Evolutionary conservation across 1,139 yeast genomes (phyloP).

Genomic region (Geotrichum klebahnii): DNA sequence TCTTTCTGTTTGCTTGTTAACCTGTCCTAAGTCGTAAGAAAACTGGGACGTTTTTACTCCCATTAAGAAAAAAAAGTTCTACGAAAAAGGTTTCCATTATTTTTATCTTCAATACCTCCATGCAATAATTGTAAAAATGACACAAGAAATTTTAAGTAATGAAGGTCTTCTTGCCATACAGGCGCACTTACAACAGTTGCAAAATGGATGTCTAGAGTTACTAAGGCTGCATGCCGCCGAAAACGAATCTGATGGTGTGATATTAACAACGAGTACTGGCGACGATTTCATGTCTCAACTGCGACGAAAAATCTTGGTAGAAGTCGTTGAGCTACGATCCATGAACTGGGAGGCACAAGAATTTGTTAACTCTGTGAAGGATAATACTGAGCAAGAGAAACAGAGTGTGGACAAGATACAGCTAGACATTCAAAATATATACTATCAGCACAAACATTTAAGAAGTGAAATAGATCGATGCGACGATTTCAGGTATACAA

Average conservation of each 20-base stretch:
- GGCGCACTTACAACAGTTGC: slow-evolving; percentile 15
- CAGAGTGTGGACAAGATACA: slow-evolving; percentile 33
- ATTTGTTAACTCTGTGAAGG: slow-evolving; percentile 26
- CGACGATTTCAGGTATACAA: slow-evolving; percentile 26
- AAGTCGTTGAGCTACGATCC: slow-evolving; percentile 30
- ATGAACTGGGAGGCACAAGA: slow-evolving; percentile 32
- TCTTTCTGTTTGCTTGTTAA: not conserved
- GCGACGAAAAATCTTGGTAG: slow-evolving; percentile 27
- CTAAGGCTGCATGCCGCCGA: slow-evolving; percentile 1
- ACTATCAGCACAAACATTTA: slow-evolving; percentile 37
- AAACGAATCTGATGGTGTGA: not conserved
- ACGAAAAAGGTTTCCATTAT: not conserved
- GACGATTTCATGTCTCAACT: slow-evolving; percentile 13
- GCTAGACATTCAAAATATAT: slow-evolving; percentile 36
- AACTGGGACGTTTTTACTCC: not conserved
- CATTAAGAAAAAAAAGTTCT: not conserved
- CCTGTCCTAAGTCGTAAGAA: not conserved
- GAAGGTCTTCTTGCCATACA: slow-evolving; percentile 6
- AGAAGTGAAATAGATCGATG: slow-evolving; percentile 34
- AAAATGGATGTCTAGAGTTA: slow-evolving; percentile 14
- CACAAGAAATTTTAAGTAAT: slow-evolving; percentile 6
- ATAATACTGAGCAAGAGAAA: slow-evolving; percentile 28
- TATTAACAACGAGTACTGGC: not conserved
- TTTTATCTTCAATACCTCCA: too few species aligned
- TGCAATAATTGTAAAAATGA: slow-evolving; percentile 1